phyloP scores from a whole-genome alignment of 2,329 filamentous ascomycete species.

The Alternaria infectoria region DNA sequence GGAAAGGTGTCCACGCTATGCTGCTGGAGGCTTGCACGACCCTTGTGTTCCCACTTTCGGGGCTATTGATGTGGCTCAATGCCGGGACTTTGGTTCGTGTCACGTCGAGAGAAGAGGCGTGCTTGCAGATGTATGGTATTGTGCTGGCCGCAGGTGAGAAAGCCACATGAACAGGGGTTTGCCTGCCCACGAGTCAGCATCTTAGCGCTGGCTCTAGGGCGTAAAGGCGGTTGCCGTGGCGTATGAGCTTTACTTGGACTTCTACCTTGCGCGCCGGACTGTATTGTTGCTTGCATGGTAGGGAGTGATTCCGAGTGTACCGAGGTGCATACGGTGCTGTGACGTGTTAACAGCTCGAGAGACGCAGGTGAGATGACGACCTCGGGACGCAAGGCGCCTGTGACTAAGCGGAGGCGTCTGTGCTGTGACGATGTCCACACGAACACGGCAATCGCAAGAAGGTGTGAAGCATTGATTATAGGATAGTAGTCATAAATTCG shows the following conservation, averaged over 20 bases:
- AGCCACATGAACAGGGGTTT: slow-evolving; percentile 2
- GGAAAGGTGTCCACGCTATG: not conserved
- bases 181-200: not conserved
- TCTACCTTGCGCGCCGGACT: not conserved
- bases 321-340: not conserved
- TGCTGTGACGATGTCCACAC: not conserved
- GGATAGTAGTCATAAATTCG: not conserved
- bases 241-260: not conserved
- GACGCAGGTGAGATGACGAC: slow-evolving; percentile 7
- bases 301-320: not conserved
- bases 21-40: not conserved
- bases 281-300: not conserved
- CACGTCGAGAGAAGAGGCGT: slow-evolving; percentile 2
- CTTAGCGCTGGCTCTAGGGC: not conserved
- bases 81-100: slow-evolving; percentile 2
- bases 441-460: not conserved
- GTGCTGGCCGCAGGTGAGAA: not conserved
- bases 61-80: slow-evolving; percentile 1
- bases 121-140: not conserved
- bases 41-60: not conserved
- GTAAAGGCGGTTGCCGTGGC: not conserved
- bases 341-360: not conserved
- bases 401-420: not conserved
- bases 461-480: not conserved
- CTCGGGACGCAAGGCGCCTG: slow-evolving; percentile 5